Evolutionary conservation across 768 basidiomycete genomes (phyloP), one percentile per base, ranked within the genome.

Genomic region (Cyclocybe aegerita): DNA sequence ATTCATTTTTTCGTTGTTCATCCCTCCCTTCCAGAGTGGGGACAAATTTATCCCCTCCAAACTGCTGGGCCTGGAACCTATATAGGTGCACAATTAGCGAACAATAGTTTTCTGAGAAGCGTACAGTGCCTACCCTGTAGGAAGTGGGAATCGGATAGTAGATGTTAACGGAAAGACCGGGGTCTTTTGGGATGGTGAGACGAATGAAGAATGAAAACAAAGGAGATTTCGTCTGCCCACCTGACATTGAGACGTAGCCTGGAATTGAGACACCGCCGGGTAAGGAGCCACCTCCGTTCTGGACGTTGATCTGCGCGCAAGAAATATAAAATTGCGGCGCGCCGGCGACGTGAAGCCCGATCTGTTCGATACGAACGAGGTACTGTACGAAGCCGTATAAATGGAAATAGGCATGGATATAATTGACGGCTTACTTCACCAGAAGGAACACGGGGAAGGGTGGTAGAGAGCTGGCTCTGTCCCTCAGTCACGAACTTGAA

Each of bases 221-320:
- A 29, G 9, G 6, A 2, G 5, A 29, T 8, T 33, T 8, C 11
- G 2, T 10, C 39, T 23, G 42, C 60, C 51, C 49, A 65, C 69
- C 70, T 48, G 54, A 46, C 17, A 69, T 56, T 7, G 68, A 60
- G 55, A 74, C 71, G 44, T 75, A 71, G 39, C 76, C 75, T 16
- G 77, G 77, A 53, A 77, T 75, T 31, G 72, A 60, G 46, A 77
- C 76, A 71, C 76, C 4, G 63, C 46, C 4, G 74, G 76, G 17
- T 54, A 37, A 37, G 10, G 36, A 71, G n/a, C 73, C 75, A 53
- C 77, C 75, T 29, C 73, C 68, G 16, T 68, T 67, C 1, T 67
- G 70, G 45, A 78, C 56, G 38, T 65, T 69, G 54, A 78, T 68
- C 49, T 77, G 76, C 12, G 69, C 76, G 54, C 77, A 78, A 11